Conservation (phyloP, 2,329 filamentous ascomycete genomes). For the Cytospora piceicola region DNA sequence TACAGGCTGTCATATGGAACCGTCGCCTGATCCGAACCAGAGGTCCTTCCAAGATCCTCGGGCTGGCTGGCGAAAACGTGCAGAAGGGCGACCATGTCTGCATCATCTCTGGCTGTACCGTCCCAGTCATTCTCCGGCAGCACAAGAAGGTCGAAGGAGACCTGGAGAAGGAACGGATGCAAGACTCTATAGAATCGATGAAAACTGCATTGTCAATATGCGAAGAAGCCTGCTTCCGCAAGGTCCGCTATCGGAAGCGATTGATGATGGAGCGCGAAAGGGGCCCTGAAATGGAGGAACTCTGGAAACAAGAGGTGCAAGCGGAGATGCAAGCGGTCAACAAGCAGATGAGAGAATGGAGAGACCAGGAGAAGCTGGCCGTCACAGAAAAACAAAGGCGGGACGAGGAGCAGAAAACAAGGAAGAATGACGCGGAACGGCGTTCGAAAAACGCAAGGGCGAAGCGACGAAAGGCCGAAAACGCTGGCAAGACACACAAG, state of each 20-base stretch:
- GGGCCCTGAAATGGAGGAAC: background rate
- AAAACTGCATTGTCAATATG: background rate
- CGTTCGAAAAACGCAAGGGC: background rate
- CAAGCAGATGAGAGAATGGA: background rate
- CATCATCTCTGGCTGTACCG: constrained; percentile 35
- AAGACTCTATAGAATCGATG: constrained; percentile 3
- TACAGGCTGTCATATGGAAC: constrained; percentile 38
- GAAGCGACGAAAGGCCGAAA: background rate
- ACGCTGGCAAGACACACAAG: no score
- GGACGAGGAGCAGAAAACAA: background rate
- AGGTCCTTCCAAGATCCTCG: constrained; percentile 13
- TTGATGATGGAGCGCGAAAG: background rate
- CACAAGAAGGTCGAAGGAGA: background rate
- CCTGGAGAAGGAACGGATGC: background rate
- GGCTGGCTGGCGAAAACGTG: constrained; percentile 28
- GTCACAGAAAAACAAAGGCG: background rate
- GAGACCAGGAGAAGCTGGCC: background rate
- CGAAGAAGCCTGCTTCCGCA: constrained; percentile 6
- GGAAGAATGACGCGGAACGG: background rate
- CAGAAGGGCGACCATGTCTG: constrained; percentile 32
- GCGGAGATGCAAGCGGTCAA: background rate
- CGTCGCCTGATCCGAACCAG: constrained; percentile 34
- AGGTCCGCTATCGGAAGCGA: background rate
- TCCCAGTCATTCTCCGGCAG: constrained; percentile 34
- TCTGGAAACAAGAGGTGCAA: background rate